Evolutionary conservation across 257 asterid genomes (phyloP).

Genomic region (Solanum tacnaense): DNA sequence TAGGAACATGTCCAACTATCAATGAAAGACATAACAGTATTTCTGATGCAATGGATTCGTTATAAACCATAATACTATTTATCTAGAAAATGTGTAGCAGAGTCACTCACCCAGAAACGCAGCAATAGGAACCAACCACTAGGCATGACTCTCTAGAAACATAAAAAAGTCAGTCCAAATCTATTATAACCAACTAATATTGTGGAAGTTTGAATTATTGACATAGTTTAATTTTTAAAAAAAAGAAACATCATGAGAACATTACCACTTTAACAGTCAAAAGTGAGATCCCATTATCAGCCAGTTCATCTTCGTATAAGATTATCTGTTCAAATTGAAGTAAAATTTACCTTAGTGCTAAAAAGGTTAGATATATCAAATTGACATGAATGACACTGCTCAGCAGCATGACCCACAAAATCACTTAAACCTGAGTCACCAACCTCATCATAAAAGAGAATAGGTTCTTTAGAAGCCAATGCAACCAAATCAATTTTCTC

Average conservation of each 20-base stretch:
- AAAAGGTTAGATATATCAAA: background rate
- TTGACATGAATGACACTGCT: background rate
- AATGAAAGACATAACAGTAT: background rate
- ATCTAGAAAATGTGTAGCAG: background rate
- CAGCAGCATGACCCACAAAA: conserved; percentile 4
- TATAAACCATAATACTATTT: background rate
- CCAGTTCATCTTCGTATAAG: conserved; percentile 93
- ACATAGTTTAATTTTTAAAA: background rate
- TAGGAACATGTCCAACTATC: background rate
- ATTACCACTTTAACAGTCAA: conserved; percentile 93
- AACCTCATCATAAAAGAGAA: conserved; percentile 95
- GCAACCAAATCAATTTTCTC: conserved; percentile 81
- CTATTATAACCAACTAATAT: background rate
- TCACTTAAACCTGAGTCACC: conserved; percentile 13
- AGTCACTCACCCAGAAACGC: conserved; percentile 87
- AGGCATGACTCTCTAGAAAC: conserved; percentile 96
- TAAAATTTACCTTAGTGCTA: background rate
- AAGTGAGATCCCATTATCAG: conserved; percentile 92
- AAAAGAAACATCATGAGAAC: background rate
- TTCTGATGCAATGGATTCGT: background rate
- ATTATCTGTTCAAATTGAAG: conserved; percentile 44
- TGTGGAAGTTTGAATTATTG: background rate
- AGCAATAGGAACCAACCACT: conserved; percentile 93
- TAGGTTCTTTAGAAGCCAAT: conserved; percentile 73
- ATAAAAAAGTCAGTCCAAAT: conserved; percentile 9